Evolutionary conservation across 1,284 basidiomycete genomes (phyloP).

Genomic region (Cryptococcus depauperatus): DNA sequence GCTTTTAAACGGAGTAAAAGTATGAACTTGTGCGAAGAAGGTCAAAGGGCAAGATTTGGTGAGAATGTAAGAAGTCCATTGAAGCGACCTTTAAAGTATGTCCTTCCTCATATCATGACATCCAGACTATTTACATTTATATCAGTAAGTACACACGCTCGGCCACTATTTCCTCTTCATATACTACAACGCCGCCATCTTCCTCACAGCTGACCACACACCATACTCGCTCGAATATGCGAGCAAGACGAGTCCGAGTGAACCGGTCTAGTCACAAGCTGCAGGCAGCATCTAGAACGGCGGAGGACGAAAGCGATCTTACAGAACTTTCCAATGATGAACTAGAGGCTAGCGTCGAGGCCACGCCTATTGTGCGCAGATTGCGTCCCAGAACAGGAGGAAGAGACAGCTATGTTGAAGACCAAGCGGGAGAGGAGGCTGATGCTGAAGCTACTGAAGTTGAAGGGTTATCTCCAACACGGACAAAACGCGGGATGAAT

Average conservation of each 20-base stretch:
- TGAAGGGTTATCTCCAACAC: conserved; percentile 4
- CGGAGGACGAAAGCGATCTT: conserved; percentile 2
- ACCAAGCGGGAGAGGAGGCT: conserved; percentile 41
- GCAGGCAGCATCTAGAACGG: conserved; percentile 2
- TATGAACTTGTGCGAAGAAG: conserved; percentile 13
- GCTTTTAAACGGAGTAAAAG: conserved; percentile 19
- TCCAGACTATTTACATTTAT: too few relatives aligned
- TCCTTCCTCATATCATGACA: too few relatives aligned
- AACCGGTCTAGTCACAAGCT: not conserved
- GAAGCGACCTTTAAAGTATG: conserved; percentile 20
- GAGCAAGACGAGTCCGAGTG: not conserved
- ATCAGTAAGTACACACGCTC: too few relatives aligned
- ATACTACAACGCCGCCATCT: conserved; percentile 23
- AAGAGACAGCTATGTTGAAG: conserved; percentile 15
- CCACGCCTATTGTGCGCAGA: conserved; percentile 52
- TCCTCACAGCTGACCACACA: not conserved
- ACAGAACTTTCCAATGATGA: conserved; percentile 23
- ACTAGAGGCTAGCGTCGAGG: conserved; percentile 50
- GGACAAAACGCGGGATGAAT: not conserved
- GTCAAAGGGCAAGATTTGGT: conserved; percentile 28
- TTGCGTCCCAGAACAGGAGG: conserved; percentile 23
- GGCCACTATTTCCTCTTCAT: conserved; percentile 29
- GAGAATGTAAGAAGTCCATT: conserved; percentile 31
- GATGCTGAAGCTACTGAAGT: conserved; percentile 19
- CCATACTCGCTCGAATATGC: not conserved